A percentile compares a stretch with the other conserved stretches of the same genome.
These are phyloP conservation scores for Daedaleopsis nitida DNA, from an alignment of 768 basidiomycete genomes.

Conservation along the genomic window DNA sequence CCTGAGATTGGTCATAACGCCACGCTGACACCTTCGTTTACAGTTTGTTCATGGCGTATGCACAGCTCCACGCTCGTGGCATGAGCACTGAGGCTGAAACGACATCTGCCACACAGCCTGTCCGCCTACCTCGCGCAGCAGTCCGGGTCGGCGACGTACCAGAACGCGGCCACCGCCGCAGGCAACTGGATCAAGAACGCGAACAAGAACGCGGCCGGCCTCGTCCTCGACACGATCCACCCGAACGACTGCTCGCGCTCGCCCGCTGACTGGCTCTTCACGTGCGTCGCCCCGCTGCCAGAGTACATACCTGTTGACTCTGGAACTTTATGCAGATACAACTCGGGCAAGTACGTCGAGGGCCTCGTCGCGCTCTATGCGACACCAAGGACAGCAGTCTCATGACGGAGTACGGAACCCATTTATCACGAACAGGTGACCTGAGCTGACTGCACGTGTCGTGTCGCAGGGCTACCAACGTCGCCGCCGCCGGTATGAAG, in stretches of 20 bases:
- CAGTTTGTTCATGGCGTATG: too few relatives aligned
- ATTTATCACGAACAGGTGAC: too few relatives aligned
- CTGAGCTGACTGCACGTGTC: background rate
- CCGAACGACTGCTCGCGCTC: conserved; percentile 50
- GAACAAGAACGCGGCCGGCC: conserved; percentile 43
- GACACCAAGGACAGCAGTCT: conserved; percentile 46
- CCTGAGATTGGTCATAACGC: background rate
- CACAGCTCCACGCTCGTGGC: too few relatives aligned
- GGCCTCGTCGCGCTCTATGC: conserved; percentile 47
- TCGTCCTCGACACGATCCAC: conserved; percentile 51
- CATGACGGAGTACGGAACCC: conserved; percentile 39
- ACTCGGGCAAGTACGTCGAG: conserved; percentile 55
- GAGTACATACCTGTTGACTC: too few relatives aligned
- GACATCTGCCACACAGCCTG: conserved; percentile 32
- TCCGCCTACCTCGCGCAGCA: conserved; percentile 52
- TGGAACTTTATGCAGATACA: conserved; percentile 47
- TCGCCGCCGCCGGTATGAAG: conserved; percentile 45
- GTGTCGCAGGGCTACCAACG: conserved; percentile 36
- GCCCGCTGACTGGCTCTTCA: conserved; percentile 40
- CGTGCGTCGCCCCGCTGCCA: background rate
- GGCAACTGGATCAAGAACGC: conserved; percentile 51
- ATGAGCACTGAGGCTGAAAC: background rate
- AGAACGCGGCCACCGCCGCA: conserved; percentile 45
- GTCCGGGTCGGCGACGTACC: conserved; percentile 47
- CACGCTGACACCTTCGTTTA: background rate